Evolutionary conservation across 176 grass and related monocot species (phyloP), one percentile per base, ranked within the genome.

Genomic region (Eremochloa ophiuroides): DNA sequence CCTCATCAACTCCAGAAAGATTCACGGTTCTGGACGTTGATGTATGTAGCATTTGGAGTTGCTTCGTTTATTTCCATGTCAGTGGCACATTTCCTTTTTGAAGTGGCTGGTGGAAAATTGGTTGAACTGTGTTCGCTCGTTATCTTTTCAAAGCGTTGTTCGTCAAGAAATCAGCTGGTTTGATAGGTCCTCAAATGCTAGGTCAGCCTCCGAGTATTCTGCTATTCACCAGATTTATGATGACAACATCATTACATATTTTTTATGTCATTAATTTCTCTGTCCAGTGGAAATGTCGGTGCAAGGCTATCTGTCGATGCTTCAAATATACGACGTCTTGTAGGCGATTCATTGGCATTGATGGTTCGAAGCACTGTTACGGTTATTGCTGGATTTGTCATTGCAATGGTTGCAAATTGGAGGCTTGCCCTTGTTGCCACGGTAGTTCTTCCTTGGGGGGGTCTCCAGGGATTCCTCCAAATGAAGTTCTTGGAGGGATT

Each of bases 401-500:
- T 75, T 58, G 50, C 50, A 58, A 75, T 58, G 33, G 50, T 58
- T 75, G 50, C 73, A 75, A 75, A 75, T 76, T 76, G 51, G 73
- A 76, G 51, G 73, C 73, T 76, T 76, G 53, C 73, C 22, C 73
- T 76, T 60, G 73, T 76, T 60, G 51, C 73, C 5, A 59, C n/a
- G 25, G n/a, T 76, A 59, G 73, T 76, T 22, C 73, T 76, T 76
- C 51, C 34, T 59, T 27, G 25, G 34, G 73, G 51, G 7, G 73
- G 73, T 27, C 51, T 87, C 23, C 74, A 84, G 61, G 85, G 85
- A 62, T 91, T 81, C 46, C 53, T 87, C 81, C 85, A 91, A 64
- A 80, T 91, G 26, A 88, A 85, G 73, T 85, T 88, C 64, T 51
- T 88, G 58, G 69, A 91, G 81, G 89, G 82, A 66, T 88, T 88